phyloP scores from a whole-genome alignment of 2,329 filamentous ascomycete genomes.

The Penicillium decumbens region DNA sequence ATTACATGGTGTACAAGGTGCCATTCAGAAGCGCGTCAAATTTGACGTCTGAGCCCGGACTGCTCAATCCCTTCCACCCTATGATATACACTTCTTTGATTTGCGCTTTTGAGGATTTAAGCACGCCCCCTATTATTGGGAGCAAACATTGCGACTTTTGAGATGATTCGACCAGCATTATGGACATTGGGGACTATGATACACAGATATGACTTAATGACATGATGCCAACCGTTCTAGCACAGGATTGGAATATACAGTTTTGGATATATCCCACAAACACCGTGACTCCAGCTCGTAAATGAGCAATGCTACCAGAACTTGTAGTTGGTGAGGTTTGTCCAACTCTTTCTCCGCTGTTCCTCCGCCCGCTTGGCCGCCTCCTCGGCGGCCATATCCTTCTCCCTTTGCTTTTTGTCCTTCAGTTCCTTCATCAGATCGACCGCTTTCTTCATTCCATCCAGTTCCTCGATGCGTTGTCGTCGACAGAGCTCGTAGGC shows the following conservation, averaged over 20 bases:
- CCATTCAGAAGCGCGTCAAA: conserved; percentile 40
- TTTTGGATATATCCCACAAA: conserved; percentile 23
- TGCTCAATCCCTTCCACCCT: neutral
- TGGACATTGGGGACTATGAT: conserved; percentile 22
- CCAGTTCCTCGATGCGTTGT: conserved; percentile 66
- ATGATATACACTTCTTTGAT: neutral
- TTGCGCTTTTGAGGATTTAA: neutral
- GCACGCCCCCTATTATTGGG: conserved; percentile 2
- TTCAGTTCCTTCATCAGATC: conserved; percentile 75
- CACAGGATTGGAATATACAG: conserved; percentile 22
- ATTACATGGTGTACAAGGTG: conserved; percentile 25
- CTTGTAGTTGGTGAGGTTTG: conserved; percentile 43
- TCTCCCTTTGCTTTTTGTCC: conserved; percentile 56
- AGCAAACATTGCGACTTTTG: conserved; percentile 1
- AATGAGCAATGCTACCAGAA: conserved; percentile 40
- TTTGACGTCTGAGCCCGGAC: conserved; percentile 31
- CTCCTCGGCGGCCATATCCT: conserved; percentile 40
- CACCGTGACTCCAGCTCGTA: conserved; percentile 31
- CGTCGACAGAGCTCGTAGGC: conserved; percentile 84
- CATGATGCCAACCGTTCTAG: conserved; percentile 13
- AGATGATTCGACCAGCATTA: conserved; percentile 9
- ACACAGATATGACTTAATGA: conserved; percentile 26
- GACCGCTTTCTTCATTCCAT: conserved; percentile 78
- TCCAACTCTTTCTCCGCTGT: conserved; percentile 42
- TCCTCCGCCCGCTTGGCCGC: conserved; percentile 35